phyloP scores from a whole-genome alignment of 2,329 filamentous ascomycete species.

The Pezicula neosporulosa region DNA sequence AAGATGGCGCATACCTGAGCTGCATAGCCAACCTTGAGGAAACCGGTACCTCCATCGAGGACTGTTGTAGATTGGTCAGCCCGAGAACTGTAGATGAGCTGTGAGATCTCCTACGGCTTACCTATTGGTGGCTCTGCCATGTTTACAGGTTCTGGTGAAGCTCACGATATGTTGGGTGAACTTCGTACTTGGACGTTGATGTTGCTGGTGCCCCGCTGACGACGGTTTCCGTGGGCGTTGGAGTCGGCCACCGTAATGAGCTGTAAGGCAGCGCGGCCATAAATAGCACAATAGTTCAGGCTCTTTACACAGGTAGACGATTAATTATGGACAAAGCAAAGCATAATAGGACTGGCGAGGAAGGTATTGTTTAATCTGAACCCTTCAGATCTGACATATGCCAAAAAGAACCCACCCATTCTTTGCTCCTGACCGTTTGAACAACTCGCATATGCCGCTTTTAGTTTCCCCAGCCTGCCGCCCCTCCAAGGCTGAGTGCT shows the following conservation, averaged over 20 bases:
- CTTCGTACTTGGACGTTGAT: conserved; percentile 11
- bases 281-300: no score
- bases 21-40: conserved; percentile 99
- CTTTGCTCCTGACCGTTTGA: no score
- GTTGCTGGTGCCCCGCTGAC: conserved; percentile 14
- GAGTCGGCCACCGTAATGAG: conserved; percentile 2
- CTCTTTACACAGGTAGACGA: background rate
- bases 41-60: conserved; percentile 98
- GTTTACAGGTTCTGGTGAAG: conserved; percentile 15
- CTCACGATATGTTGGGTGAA: conserved; percentile 5
- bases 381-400: no score
- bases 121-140: conserved; percentile 34
- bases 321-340: background rate
- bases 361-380: no score
- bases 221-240: conserved; percentile 3
- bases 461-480: no score
- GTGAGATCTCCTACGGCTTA: conserved; percentile 9
- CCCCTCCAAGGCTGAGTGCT: background rate
- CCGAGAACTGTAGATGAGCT: background rate
- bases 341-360: no score
- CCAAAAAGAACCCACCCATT: no score
- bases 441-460: no score
- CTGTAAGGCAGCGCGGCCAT: background rate
- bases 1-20: conserved; percentile 59
- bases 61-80: conserved; percentile 51